Conservation (phyloP, 768 basidiomycete genomes). For the Crucibulum laeve region DNA sequence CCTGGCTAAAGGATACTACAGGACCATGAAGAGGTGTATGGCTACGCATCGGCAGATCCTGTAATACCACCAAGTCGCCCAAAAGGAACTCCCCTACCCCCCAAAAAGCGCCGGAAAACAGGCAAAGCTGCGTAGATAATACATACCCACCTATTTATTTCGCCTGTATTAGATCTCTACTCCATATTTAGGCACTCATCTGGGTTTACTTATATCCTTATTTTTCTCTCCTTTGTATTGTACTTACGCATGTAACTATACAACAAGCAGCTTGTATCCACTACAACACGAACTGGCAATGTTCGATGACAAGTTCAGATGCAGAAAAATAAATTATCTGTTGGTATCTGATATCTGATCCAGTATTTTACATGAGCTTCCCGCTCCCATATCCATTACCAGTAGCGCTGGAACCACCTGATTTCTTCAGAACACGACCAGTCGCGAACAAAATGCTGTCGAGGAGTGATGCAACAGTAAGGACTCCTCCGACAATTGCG, state of each 20-base stretch:
- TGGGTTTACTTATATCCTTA: background rate
- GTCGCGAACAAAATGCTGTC: slow-evolving; percentile 88
- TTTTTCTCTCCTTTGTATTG: slow-evolving; percentile 1
- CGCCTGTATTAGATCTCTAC: no score
- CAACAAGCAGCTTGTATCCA: background rate
- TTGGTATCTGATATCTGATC: background rate
- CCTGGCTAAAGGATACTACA: slow-evolving; percentile 28
- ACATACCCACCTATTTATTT: background rate
- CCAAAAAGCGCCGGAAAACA: slow-evolving; percentile 31
- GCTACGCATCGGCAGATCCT: slow-evolving; percentile 17
- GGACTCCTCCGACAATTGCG: slow-evolving; percentile 95
- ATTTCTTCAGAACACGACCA: slow-evolving; percentile 68
- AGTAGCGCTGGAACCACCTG: slow-evolving; percentile 18
- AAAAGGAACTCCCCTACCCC: slow-evolving; percentile 13
- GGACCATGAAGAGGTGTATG: slow-evolving; percentile 32
- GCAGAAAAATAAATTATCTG: background rate
- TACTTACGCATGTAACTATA: background rate
- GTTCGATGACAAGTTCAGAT: background rate
- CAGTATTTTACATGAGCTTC: slow-evolving; percentile 40
- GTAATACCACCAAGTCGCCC: background rate
- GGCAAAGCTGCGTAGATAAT: background rate
- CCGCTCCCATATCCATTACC: slow-evolving; percentile 28
- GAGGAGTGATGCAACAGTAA: slow-evolving; percentile 88
- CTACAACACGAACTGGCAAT: background rate
- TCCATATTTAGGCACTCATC: no score